Base-by-base conservation (phyloP, 2,329 filamentous ascomycete genomes). In the Fusarium floridanum region DNA sequence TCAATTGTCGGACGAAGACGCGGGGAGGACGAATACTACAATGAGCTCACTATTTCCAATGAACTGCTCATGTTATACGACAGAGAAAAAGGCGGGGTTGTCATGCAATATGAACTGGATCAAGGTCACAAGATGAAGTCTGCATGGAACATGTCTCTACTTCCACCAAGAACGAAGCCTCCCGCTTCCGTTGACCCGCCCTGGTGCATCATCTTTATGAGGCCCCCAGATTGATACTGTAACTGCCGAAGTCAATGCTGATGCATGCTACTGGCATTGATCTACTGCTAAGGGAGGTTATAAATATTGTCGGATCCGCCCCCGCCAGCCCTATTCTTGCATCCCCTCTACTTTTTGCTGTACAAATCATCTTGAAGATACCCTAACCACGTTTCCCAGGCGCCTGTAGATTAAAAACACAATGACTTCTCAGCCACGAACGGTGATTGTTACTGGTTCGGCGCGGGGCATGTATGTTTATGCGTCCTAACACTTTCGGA, bases 401-500 rank as follows among this genome's bases (percentile, higher is more conserved):
- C 16, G 8, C 16, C 4, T n/a, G 4, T 4, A 37, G 17, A 17
- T 9, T 14, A 22, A 22, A 2, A 22, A 41, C 6, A n/a, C 36
- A 64, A 64, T 64, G 61, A 20, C 48, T 36, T 64, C 45, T 6
- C n/a, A 56, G 1, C 34, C 24, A n/a, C 48, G 61, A 4, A 57
- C 48, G 14, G 61, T 39, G 24, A 64, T 64, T 24, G 61, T 64
- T n/a, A 64, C 61, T 24, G 61, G 61, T 3, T 55, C 45, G 1
- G 34, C 61, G 24, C 39, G 16, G 17, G 61, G 61, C 1, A 64
- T 64, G 61, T 57, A 41, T 11, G 61, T 34, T 34, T 6, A 34
- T 2, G 1, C 17, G 6, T 1, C 34, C 11, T 17, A 1, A 1
- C 78, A 86, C 43, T 92, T 0, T 92, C 92, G 17, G 86, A 86